These are phyloP conservation scores for Trichoderma oligosporum DNA, from an alignment of 2,329 filamentous ascomycete genomes.

Conservation along the genomic window DNA sequence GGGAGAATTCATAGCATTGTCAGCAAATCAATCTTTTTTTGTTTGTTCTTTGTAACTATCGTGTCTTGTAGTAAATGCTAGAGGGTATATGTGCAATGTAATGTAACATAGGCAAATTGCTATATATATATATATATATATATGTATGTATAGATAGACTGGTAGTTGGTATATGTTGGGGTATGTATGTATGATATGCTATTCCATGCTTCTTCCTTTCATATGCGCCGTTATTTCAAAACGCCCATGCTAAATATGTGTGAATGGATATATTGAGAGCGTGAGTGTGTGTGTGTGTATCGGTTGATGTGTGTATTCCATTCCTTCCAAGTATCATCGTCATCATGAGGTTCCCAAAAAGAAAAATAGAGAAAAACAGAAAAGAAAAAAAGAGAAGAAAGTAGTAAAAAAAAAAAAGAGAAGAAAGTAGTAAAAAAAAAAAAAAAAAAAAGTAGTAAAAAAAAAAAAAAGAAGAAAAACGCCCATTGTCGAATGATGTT, in stretches of 20 bases:
- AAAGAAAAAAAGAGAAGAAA: neutral
- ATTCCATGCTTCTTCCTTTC: too few relatives aligned
- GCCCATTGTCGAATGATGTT: too few relatives aligned
- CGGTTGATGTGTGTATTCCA: neutral
- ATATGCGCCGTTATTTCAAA: too few relatives aligned
- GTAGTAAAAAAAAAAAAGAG: neutral
- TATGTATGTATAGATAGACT: neutral
- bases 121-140: neutral
- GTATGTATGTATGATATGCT: neutral
- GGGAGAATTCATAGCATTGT: neutral
- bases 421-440: neutral
- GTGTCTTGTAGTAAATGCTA: neutral
- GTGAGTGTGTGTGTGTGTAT: neutral
- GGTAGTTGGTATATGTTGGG: too few relatives aligned
- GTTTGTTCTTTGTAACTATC: neutral
- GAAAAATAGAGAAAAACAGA: too few relatives aligned
- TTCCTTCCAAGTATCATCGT: neutral
- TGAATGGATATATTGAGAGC: too few relatives aligned
- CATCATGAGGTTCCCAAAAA: neutral
- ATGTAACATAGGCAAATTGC: too few relatives aligned
- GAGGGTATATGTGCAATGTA: too few relatives aligned
- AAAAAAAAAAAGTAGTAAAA: too few relatives aligned
- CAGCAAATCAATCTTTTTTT: neutral
- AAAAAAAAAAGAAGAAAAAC: too few relatives aligned
- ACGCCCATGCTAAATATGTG: slow-evolving; percentile 5